Conservation (phyloP, 1,139 yeast genomes). For the Yamadazyma taylorii region DNA sequence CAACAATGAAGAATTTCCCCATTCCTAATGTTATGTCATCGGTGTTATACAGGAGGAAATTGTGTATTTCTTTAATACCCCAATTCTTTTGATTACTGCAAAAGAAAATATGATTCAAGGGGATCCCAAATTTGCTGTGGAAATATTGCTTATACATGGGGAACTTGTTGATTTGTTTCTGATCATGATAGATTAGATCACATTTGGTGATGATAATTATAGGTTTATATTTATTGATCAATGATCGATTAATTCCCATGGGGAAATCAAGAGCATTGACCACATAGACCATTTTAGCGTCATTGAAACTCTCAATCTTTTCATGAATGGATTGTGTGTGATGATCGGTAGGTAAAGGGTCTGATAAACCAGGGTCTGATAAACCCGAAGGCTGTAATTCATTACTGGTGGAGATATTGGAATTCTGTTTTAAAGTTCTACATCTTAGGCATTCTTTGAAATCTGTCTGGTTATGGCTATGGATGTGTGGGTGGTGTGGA, state of each 20-base stretch:
- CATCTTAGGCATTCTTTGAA: conserved; percentile 51
- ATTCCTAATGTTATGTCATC: conserved; percentile 21
- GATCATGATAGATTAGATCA: conserved; percentile 50
- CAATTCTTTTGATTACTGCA: conserved; percentile 54
- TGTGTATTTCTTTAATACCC: conserved; percentile 35
- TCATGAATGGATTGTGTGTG: conserved; percentile 37
- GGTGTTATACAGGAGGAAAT: background rate
- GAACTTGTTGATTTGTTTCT: conserved; percentile 33
- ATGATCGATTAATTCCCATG: conserved; percentile 42
- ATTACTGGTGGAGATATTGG: conserved; percentile 22
- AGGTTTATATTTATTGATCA: conserved; percentile 30
- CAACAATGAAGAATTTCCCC: conserved; percentile 57
- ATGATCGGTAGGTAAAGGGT: no score
- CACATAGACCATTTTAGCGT: conserved; percentile 57
- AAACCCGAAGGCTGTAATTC: conserved; percentile 27
- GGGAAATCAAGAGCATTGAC: conserved; percentile 74
- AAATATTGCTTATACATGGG: conserved; percentile 50
- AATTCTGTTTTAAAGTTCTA: conserved; percentile 47
- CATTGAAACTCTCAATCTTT: conserved; percentile 45
- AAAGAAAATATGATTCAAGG: conserved; percentile 46
- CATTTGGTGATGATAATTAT: conserved; percentile 57
- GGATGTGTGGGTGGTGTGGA: no score
- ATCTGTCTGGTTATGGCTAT: conserved; percentile 2
- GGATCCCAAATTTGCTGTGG: conserved; percentile 36
- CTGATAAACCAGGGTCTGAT: no score